Conservation (phyloP, 2,329 filamentous ascomycete genomes). For the Sporothrix variecibatus region DNA sequence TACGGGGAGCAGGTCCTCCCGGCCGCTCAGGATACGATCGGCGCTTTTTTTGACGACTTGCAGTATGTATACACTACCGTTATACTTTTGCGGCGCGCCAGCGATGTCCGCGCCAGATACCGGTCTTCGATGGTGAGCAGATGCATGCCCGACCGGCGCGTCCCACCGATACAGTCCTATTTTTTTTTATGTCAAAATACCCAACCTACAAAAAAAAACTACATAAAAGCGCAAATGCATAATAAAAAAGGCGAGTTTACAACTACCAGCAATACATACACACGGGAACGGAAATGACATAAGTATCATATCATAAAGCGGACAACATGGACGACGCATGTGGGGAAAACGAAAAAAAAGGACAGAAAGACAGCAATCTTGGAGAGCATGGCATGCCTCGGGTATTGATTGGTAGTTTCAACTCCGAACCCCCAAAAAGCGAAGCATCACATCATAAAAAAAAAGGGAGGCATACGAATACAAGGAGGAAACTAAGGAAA, state of each 20-base stretch:
- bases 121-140: neutral
- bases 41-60: neutral
- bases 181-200: neutral
- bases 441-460: neutral
- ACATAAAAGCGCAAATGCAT: neutral
- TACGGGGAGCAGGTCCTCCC: neutral
- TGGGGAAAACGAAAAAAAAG: neutral
- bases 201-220: neutral
- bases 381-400: neutral
- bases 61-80: neutral
- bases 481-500: neutral
- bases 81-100: neutral
- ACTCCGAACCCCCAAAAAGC: neutral
- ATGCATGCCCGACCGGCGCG: neutral
- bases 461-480: neutral
- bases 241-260: neutral
- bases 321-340: neutral
- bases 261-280: neutral
- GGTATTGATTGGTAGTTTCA: neutral
- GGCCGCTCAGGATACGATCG: neutral
- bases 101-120: neutral
- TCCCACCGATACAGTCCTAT: neutral
- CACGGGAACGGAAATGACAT: neutral
- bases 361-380: neutral
- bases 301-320: neutral